Evolutionary conservation across 805 yeast species (phyloP), one percentile per base, ranked within the genome.

Genomic region (Debaryomyces prosopidis): DNA sequence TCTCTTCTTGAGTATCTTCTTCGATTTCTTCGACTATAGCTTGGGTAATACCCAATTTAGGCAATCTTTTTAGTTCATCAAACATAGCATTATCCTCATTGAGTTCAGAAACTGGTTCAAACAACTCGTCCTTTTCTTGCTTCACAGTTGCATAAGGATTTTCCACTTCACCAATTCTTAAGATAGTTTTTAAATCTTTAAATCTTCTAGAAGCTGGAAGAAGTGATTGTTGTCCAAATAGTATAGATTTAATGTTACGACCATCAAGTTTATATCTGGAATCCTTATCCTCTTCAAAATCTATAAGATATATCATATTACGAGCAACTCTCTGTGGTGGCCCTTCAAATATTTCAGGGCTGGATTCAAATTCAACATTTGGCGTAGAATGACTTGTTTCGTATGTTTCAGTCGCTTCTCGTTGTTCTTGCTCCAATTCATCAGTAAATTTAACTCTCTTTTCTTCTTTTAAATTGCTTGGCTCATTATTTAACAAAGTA

Each of bases 211-310:
- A 68, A 0, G 81, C 79, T 0, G 84, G 77, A 6, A 75, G 63
- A 2, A 71, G 45, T 8, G 88, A 68, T 46, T 84, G 84, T 8
- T 68, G 61, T 1, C 96, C 96, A 51, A 89, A 75, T n/a, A 87
- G 58, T n/a, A 57, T 37, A 17, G 57, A 23, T 46, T 61, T 64
- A 18, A 78, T 57, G 19, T 57, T 59, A 11, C 44, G 31, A n/a
- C 58, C 60, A 31, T 55, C 55, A 5, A 69, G 52, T 19, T 59
- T 55, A 16, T 23, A 32, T 3, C 20, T 16, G 5, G 16, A 6
- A 14, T 48, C 47, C 10, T 65, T 62, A 2, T 66, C 65, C 18
- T 61, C 65, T 16, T 65, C 64, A 51, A 81, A 80, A 31, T 77
- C 78, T 47, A 81, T 73, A 37, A 87, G 67, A 1, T 79, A 71